phyloP scores from a whole-genome alignment of 1,139 yeast species.

The Komagataea norvegica region DNA sequence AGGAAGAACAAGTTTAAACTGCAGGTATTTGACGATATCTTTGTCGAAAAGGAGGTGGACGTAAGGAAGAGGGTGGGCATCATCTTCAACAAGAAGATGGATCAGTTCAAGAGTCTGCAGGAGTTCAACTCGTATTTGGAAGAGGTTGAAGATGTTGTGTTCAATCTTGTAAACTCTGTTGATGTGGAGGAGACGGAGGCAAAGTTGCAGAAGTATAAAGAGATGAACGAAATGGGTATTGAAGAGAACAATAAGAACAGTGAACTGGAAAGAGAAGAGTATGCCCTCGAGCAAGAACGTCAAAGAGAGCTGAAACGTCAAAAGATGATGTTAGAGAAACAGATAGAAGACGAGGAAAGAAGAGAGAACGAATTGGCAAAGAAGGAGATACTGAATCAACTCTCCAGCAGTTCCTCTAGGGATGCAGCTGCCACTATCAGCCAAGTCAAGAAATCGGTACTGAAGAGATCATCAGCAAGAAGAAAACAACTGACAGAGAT shows the following conservation, averaged over 20 bases:
- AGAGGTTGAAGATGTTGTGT: constrained; percentile 74
- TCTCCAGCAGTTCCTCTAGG: constrained; percentile 44
- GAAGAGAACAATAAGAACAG: constrained; percentile 68
- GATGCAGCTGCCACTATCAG: constrained; percentile 48
- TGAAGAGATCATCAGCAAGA: constrained; percentile 62
- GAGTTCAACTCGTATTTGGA: constrained; percentile 78
- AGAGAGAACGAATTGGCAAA: constrained; percentile 54
- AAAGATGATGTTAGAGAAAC: constrained; percentile 58
- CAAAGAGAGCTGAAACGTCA: constrained; percentile 56
- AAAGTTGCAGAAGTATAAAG: constrained; percentile 65
- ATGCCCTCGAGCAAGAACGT: constrained; percentile 42
- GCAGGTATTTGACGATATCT: constrained; percentile 86
- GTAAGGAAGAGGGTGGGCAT: constrained; percentile 71
- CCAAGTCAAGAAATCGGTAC: constrained; percentile 54
- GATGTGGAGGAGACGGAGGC: constrained; percentile 72
- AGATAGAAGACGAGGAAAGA: constrained; percentile 66
- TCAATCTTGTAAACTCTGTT: constrained; percentile 64
- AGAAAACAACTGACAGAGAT: constrained; percentile 64
- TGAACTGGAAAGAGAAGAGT: constrained; percentile 60
- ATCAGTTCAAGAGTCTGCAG: constrained; percentile 58
- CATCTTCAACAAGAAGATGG: constrained; percentile 76
- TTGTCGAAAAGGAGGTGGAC: constrained; percentile 89
- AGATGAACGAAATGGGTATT: constrained; percentile 69
- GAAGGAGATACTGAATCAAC: constrained; percentile 65
- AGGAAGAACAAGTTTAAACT: constrained; percentile 87